Conservation (phyloP, 176 grass and related monocot species). For the Bonia amplexicaulis region DNA sequence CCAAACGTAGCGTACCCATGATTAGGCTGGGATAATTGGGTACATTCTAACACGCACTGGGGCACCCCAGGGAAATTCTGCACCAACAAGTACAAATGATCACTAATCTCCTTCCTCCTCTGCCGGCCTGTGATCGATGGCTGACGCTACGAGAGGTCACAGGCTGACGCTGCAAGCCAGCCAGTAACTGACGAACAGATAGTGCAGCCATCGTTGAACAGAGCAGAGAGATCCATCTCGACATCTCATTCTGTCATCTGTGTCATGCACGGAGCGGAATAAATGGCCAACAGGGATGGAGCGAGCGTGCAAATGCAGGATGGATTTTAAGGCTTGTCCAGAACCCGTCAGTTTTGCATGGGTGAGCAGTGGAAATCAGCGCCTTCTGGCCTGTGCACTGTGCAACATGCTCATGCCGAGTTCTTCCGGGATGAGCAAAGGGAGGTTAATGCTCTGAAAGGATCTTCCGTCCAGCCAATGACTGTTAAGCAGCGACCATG, state of each 20-base stretch:
- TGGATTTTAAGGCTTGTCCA: background rate
- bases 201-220: no score
- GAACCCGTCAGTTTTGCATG: background rate
- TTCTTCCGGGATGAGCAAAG: background rate
- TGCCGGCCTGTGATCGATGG: background rate
- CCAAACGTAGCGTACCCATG: background rate
- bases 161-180: no score
- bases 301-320: no score
- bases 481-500: background rate
- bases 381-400: background rate
- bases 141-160: background rate
- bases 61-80: background rate
- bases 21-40: background rate
- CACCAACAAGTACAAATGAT: background rate
- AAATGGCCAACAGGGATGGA: no score
- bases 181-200: no score
- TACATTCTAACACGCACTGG: background rate
- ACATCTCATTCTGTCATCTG: no score
- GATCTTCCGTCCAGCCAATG: background rate
- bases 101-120: background rate
- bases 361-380: background rate
- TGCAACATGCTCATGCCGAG: background rate
- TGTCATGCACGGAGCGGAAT: no score
- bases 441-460: background rate
- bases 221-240: no score